Conservation (phyloP, 2,329 filamentous ascomycete species). For the Penicillium sp. region DNA sequence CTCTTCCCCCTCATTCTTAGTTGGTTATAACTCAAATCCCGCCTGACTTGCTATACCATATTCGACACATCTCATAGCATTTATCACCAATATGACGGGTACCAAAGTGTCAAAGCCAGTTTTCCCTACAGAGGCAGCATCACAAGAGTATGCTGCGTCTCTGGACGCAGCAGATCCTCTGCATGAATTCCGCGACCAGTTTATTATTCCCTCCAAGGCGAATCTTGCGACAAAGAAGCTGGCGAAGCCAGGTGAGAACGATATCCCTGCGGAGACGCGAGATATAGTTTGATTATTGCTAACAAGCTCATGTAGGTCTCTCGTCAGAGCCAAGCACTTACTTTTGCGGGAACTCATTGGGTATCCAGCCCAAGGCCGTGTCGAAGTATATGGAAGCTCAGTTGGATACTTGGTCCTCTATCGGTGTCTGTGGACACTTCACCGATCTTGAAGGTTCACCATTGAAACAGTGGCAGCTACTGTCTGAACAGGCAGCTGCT, state of each 20-base stretch:
- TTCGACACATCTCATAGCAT: not conserved
- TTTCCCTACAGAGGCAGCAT: conserved; percentile 34
- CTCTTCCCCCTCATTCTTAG: not conserved
- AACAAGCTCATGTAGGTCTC: conserved; percentile 28
- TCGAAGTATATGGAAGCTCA: conserved; percentile 67
- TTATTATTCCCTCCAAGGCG: conserved; percentile 72
- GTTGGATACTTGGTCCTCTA: conserved; percentile 76
- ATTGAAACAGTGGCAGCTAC: conserved; percentile 70
- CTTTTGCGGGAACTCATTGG: conserved; percentile 85
- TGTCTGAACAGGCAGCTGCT: conserved; percentile 71
- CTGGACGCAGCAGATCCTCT: conserved; percentile 64
- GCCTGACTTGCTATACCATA: not conserved
- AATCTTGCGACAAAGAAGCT: conserved; percentile 68
- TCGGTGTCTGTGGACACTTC: conserved; percentile 83
- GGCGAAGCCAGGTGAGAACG: conserved; percentile 36
- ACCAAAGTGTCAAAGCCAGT: conserved; percentile 24
- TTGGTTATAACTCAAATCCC: not conserved
- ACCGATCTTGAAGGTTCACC: conserved; percentile 65
- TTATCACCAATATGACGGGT: conserved; percentile 11
- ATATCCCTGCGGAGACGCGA: not conserved
- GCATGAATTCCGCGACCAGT: conserved; percentile 65
- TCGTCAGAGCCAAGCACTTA: conserved; percentile 58
- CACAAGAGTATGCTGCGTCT: conserved; percentile 42
- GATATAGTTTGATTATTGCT: conserved; percentile 4
- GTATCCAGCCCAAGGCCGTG: conserved; percentile 72